A percentile compares a stretch with the other conserved stretches of the same genome.
Conservation (phyloP, 345 rosid genomes). For the Gossypium raimondii region DNA sequence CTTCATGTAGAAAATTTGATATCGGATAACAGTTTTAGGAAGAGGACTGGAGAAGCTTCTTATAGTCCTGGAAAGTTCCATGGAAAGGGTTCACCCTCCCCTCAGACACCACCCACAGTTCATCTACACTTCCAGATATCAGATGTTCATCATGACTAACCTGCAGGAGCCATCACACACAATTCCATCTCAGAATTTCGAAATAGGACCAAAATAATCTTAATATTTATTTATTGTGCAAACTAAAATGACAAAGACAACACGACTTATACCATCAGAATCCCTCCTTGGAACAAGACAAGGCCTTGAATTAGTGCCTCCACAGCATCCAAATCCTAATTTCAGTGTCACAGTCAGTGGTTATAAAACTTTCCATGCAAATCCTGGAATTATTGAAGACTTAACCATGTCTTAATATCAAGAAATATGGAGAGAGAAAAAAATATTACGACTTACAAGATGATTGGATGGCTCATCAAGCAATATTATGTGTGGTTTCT, state of each 20-base stretch:
- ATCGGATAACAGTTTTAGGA: constrained; percentile 3
- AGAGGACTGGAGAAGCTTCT: constrained; percentile 72
- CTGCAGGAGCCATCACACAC: constrained; percentile 31
- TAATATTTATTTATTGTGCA: not conserved
- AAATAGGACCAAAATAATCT: not conserved
- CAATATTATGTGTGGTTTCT: constrained; percentile 93
- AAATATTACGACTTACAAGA: constrained; percentile 67
- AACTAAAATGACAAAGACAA: constrained; percentile 3
- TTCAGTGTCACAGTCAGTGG: constrained; percentile 11
- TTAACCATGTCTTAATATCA: not conserved
- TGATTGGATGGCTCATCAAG: constrained; percentile 99
- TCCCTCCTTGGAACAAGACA: constrained; percentile 94
- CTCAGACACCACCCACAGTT: constrained; percentile 84
- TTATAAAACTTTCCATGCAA: not conserved
- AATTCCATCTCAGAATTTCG: not conserved
- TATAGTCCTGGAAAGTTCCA: constrained; percentile 89
- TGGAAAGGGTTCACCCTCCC: constrained; percentile 72
- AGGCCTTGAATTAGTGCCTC: constrained; percentile 99
- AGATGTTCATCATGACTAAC: constrained; percentile 98
- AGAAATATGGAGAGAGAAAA: not conserved
- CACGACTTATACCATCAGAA: constrained; percentile 65
- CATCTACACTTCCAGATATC: constrained; percentile 96
- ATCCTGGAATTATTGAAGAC: not conserved
- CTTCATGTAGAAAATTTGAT: not conserved
- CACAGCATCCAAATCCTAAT: constrained; percentile 95